phyloP scores from a whole-genome alignment of 257 asterid genomes.

The Penstemon newberryi region DNA sequence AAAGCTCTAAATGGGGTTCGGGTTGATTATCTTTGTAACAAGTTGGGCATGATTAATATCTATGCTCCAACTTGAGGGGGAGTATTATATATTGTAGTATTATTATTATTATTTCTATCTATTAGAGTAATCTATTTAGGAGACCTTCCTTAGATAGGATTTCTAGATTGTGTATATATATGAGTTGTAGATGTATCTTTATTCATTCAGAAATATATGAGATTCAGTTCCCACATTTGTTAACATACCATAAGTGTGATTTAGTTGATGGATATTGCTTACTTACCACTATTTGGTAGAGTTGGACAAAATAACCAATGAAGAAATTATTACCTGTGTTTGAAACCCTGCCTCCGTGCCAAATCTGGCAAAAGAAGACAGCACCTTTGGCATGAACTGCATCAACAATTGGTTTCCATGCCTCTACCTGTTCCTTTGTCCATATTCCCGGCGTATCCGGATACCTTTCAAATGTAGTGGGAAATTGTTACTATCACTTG shows the following conservation, averaged over 20 bases:
- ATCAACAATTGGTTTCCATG: conserved; percentile 41
- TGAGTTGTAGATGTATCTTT: too few relatives aligned
- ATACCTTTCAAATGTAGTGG: not conserved
- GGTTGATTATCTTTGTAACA: too few relatives aligned
- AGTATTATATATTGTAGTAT: too few relatives aligned
- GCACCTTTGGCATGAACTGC: conserved; percentile 36
- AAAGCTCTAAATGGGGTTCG: too few relatives aligned
- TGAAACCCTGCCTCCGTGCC: conserved; percentile 36
- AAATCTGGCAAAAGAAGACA: conserved; percentile 38
- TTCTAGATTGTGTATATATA: too few relatives aligned
- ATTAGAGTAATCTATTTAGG: too few relatives aligned
- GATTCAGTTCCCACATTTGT: too few relatives aligned
- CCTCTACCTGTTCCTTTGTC: conserved; percentile 39
- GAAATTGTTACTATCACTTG: not conserved
- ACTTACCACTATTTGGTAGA: not conserved
- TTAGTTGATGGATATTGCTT: not conserved
- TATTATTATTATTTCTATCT: too few relatives aligned
- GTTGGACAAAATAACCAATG: not conserved
- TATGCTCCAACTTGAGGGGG: too few relatives aligned
- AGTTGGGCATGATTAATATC: too few relatives aligned
- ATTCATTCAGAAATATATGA: too few relatives aligned
- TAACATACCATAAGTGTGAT: not conserved
- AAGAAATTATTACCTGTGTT: conserved; percentile 21
- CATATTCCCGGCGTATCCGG: conserved; percentile 33
- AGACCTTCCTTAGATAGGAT: too few relatives aligned